A percentile compares a stretch with the other conserved stretches of the same genome.
phyloP scores from a whole-genome alignment of 208 protist species.

The Trypanosoma melophagium region DNA sequence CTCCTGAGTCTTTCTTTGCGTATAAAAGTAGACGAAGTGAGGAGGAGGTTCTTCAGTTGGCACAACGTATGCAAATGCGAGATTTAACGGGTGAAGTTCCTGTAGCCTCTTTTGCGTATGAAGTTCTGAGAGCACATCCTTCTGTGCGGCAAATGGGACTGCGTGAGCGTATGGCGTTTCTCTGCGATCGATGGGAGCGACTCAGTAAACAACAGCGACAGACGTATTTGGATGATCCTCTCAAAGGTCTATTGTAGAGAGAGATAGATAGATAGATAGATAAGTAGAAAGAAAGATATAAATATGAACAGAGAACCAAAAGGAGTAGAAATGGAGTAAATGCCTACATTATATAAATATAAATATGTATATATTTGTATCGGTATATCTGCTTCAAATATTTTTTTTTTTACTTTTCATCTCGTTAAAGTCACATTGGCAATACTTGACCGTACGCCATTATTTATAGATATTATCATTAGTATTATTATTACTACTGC shows the following conservation, averaged over 20 bases:
- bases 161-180: constrained; percentile 86
- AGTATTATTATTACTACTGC: background rate
- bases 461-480: background rate
- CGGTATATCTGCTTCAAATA: background rate
- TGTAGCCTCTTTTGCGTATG: constrained; percentile 81
- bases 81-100: constrained; percentile 79
- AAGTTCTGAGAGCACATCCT: constrained; percentile 78
- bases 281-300: background rate
- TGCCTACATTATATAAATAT: background rate
- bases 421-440: background rate
- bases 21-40: constrained; percentile 31
- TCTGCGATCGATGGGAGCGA: constrained; percentile 67
- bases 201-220: constrained; percentile 61
- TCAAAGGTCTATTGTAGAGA: constrained; percentile 73
- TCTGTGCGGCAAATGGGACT: constrained; percentile 81
- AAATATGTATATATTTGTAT: background rate
- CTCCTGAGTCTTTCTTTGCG: too few relatives aligned
- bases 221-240: constrained; percentile 74
- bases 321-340: background rate
- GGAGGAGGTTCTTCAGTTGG: constrained; percentile 59
- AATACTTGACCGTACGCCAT: background rate
- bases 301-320: background rate
- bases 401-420: background rate
- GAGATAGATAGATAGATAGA: background rate
- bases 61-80: constrained; percentile 78